Percentiles rank a stretch among this genome's conserved stretches.
Evolutionary conservation across 2,329 filamentous ascomycete genomes (phyloP).

Genomic region (Scopulariopsis brevicaulis): DNA sequence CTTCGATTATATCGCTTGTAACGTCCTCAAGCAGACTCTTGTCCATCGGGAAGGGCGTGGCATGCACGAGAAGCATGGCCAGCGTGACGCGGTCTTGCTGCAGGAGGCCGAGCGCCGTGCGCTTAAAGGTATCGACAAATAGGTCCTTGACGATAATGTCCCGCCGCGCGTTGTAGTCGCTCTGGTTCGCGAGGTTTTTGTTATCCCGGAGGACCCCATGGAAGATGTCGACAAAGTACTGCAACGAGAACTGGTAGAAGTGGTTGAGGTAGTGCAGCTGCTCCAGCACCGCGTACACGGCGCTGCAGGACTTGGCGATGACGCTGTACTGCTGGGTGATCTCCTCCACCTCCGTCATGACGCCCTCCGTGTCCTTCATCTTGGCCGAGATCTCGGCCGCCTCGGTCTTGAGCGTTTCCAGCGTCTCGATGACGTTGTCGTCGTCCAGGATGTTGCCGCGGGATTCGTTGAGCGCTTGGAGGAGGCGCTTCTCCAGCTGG

Average conservation of each 20-base stretch:
- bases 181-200: constrained; percentile 57
- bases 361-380: constrained; percentile 92
- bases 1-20: constrained; percentile 65
- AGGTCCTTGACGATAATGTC: constrained; percentile 86
- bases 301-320: constrained; percentile 89
- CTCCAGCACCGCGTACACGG: constrained; percentile 92
- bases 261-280: constrained; percentile 97
- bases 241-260: constrained; percentile 98
- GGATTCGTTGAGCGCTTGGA: constrained; percentile 94
- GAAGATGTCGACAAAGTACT: constrained; percentile 98
- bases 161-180: constrained; percentile 66
- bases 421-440: constrained; percentile 93
- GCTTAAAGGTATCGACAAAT: constrained; percentile 83
- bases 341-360: constrained; percentile 95
- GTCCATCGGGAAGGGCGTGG: constrained; percentile 93
- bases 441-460: constrained; percentile 97
- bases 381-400: constrained; percentile 92
- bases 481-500: constrained; percentile 83
- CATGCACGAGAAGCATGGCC: constrained; percentile 89
- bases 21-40: constrained; percentile 78
- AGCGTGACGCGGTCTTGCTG: constrained; percentile 93
- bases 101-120: constrained; percentile 83
- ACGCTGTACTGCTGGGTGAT: constrained; percentile 92
- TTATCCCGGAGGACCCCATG: constrained; percentile 79
- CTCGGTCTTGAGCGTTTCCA: constrained; percentile 96